Base-by-base conservation (phyloP, 2,329 filamentous ascomycete genomes). In the Trichoderma harzianum region DNA sequence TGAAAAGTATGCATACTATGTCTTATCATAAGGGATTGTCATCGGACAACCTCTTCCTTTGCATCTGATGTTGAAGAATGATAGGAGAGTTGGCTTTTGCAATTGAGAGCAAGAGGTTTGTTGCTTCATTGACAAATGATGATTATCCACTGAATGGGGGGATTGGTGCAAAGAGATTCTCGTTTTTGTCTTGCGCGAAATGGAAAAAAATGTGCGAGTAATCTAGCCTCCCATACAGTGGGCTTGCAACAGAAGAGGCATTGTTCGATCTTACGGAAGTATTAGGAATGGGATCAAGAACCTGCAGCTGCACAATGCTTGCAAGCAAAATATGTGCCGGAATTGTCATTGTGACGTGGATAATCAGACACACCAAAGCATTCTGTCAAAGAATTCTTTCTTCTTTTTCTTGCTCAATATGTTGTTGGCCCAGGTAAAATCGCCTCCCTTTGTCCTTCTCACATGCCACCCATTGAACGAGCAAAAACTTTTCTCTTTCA, bases 11-110 rank as follows among this genome's bases (percentile, higher is more conserved):
- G 4, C 1, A 16, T 28, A 11, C 8, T 69, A 53, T 26, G 2
- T 5, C 4, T 5, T 3, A 6, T 14, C 8, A 69, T 69, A 61
- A 36, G 36, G 34, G 3, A 6, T 53, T 36, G 2, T 10, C 1
- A 8, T 2, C 2, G 1, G 1, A 18, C 3, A 8, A 0, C 0
- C 6, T 8, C n/a, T 16, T n/a, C n/a, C 5, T 21, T 39, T 6
- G 12, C 21, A 39, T 28, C 53, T 57, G n/a, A 6, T 21, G 43
- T 21, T 12, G 18, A 21, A 12, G n/a, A 12, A 21, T 8, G 43
- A 2, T 21, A 2, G 2, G 8, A 21, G 10, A 21, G 10, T 21
- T 21, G 43, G 11, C n/a, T 21, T 21, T 21, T 21, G n/a, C 43
- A 53, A 24, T 14, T 11, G 11, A 53, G 21, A 21, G n/a, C 11